Percentiles rank a stretch among this genome's conserved stretches.
Conservation (phyloP, 2,329 filamentous ascomycete genomes). For the Penicillium sp. region DNA sequence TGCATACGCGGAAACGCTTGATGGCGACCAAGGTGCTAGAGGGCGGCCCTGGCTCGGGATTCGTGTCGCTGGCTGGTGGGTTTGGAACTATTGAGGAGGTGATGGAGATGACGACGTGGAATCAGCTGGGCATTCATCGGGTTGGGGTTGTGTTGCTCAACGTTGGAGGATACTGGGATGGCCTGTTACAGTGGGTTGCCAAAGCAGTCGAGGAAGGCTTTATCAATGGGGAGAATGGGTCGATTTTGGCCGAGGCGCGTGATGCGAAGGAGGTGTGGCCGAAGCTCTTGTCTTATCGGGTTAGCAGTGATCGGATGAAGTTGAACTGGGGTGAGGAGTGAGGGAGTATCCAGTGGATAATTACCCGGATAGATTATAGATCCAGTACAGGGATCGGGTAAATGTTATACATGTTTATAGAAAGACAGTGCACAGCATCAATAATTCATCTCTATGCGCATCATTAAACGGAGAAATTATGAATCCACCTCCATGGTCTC, state of each 20-base stretch:
- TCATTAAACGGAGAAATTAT: conserved; percentile 31
- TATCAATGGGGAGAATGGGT: conserved; percentile 62
- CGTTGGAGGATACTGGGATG: conserved; percentile 87
- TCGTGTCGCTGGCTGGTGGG: conserved; percentile 81
- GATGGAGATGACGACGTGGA: conserved; percentile 91
- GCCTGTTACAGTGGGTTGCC: conserved; percentile 73
- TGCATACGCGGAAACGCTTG: conserved; percentile 91
- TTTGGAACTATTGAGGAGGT: conserved; percentile 96
- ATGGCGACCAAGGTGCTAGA: conserved; percentile 86
- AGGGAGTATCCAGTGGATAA: not conserved
- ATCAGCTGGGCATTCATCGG: conserved; percentile 88
- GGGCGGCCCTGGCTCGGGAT: conserved; percentile 77
- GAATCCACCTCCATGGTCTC: conserved; percentile 56
- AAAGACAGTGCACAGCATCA: conserved; percentile 15
- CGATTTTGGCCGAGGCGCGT: conserved; percentile 73
- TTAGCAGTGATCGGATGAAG: conserved; percentile 69
- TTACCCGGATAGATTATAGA: not conserved
- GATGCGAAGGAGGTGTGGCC: conserved; percentile 67
- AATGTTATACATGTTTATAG: not conserved
- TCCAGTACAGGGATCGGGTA: not conserved
- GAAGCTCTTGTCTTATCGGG: conserved; percentile 67
- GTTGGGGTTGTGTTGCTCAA: conserved; percentile 77
- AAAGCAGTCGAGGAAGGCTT: conserved; percentile 73
- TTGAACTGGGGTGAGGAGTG: conserved; percentile 73
- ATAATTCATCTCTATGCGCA: conserved; percentile 30